Evolutionary conservation across 2,329 filamentous ascomycete genomes (phyloP), one percentile per base, ranked within the genome.

Genomic region (Immersiporthe knoxdaviesiana): DNA sequence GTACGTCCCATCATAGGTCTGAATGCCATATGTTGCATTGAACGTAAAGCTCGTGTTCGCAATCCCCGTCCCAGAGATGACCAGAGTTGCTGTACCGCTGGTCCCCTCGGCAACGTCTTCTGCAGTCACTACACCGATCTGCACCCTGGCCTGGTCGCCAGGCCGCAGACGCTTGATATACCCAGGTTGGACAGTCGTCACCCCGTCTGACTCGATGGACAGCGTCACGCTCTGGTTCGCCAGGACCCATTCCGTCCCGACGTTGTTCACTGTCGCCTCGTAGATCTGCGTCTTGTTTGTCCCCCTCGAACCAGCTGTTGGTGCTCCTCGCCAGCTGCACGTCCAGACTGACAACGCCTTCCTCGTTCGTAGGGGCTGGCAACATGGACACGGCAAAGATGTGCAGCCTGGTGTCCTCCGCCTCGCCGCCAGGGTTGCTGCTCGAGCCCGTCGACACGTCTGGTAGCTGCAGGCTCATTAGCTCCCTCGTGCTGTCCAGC

Each of bases 401-500:
- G 47, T 71, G 70, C 56, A 71, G 47, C 47, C 70, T 70, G 24
- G 61, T 70, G 8, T 52, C 24, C 52, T 68, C 30, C 24, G 24
- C 39, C 1, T 27, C 67, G 10, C 67, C 72, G 18, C 69, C 65
- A 4, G 68, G 63, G 2, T 65, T 67, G 32, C 47, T 72, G 5
- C 65, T 64, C 0, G 64, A 58, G 5, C 66, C 66, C 2, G 21
- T 67, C 10, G 67, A 52, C 27, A 67, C 62, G 14, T 69, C 71
- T 0, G 72, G 70, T 27, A 73, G 63, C 50, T 69, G 69, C 32
- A 74, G 32, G n/a, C 66, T 66, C 16, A 35, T 62, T n/a, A 73
- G 56, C 3, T 72, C 67, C 59, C 72, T 71, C 0, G 69, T 68
- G 24, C 71, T 66, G 32, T 73, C 73, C 12, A 74, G 59, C 72